These are phyloP conservation scores for Rauvolfia tetraphylla DNA, from an alignment of 257 asterid species.

Conservation along the genomic window DNA sequence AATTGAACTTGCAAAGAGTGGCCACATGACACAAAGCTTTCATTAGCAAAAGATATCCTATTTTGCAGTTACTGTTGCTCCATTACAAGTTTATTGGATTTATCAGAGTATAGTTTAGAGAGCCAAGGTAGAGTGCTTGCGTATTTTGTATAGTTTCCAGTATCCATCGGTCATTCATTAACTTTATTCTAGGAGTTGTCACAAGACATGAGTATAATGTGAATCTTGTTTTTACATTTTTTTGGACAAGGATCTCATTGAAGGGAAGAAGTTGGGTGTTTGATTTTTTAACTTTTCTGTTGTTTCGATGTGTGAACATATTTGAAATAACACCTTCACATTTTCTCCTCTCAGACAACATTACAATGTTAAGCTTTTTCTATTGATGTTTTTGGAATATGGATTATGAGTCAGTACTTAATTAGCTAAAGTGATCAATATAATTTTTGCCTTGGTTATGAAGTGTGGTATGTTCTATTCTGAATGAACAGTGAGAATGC, in stretches of 20 bases:
- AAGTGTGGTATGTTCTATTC: not conserved
- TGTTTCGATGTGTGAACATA: not conserved
- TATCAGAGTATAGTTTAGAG: not conserved
- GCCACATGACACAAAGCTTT: not conserved
- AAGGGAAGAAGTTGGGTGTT: not conserved
- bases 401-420: not conserved
- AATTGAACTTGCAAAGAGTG: not conserved
- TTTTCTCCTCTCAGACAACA: not conserved
- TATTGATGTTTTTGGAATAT: not conserved
- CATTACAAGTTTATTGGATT: not conserved
- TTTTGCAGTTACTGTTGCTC: not conserved
- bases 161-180: not conserved
- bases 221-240: not conserved
- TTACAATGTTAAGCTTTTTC: not conserved
- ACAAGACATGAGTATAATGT: not conserved
- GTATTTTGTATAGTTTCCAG: not conserved
- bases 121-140: not conserved
- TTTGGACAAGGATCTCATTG: not conserved
- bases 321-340: too few species aligned
- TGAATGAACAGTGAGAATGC: constrained; percentile 58
- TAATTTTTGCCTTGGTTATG: not conserved
- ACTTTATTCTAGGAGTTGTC: not conserved
- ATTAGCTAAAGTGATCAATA: not conserved
- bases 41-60: not conserved
- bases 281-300: not conserved